Conservation (phyloP, 140 eudicot genomes). For the Flaveria floridana region DNA sequence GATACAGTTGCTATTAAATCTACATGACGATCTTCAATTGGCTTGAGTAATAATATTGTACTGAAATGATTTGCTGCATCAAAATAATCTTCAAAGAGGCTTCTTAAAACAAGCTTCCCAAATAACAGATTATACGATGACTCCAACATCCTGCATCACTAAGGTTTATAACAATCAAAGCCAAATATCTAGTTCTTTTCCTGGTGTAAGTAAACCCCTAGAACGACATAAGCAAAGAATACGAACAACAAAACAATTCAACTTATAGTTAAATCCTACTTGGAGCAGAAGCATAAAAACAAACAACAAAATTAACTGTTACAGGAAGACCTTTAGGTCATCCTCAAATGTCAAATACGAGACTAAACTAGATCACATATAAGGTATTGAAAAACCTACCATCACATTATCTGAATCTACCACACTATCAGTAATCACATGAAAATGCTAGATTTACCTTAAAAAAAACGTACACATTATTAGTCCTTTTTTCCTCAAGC, state of each 20-base stretch:
- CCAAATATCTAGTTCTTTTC: conserved; percentile 14
- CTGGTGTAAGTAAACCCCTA: conserved; percentile 2
- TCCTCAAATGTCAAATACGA: neutral
- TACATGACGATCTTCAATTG: conserved; percentile 87
- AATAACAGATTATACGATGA: conserved; percentile 81
- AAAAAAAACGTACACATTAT: neutral
- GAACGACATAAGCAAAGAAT: neutral
- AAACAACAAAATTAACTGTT: neutral
- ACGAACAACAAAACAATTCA: conserved; percentile 4
- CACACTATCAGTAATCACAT: neutral
- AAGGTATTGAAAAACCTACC: neutral
- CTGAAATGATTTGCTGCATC: conserved; percentile 79
- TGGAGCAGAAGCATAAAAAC: neutral
- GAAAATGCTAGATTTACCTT: neutral
- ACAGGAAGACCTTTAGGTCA: neutral
- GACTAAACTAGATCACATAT: conserved; percentile 1
- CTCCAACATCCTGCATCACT: conserved; percentile 85
- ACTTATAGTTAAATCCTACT: neutral
- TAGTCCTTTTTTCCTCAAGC: neutral
- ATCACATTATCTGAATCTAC: neutral
- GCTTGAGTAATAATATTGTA: conserved; percentile 81
- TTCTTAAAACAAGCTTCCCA: conserved; percentile 77
- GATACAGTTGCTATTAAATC: conserved; percentile 93
- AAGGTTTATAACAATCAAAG: conserved; percentile 11
- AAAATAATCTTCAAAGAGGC: conserved; percentile 87